Evolutionary conservation across 495 filamentous ascomycete species (phyloP), one percentile per base, ranked within the genome.

Genomic region (Delitschia confertaspora): DNA sequence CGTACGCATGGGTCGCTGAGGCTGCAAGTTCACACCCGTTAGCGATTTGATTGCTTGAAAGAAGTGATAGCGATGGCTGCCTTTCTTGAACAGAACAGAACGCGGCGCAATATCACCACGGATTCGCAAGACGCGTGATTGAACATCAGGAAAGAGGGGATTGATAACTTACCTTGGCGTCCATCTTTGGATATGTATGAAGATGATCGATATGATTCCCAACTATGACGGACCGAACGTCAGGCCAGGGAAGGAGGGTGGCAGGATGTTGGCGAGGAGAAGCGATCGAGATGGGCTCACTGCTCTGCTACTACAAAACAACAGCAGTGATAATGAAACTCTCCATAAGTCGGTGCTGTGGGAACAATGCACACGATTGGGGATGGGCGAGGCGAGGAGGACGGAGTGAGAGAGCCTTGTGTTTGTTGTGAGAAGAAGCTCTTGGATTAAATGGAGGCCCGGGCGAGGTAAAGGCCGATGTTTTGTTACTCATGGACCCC

Each of bases 1-100:
- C 19, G 69, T 66, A 47, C 78, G 77, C 24, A 67, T 45, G 35
- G 73, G 76, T 60, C 88, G 76, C 60, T 83, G 82, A 40, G 88
- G 86, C 85, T 93, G 61, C 37, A 49, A 40, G 34, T n/a, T n/a
- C 22, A 38, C 45, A 1, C 9, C 14, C n/a, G n/a, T n/a, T n/a
- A n/a, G n/a, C n/a, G n/a, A n/a, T n/a, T n/a, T n/a, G n/a, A n/a
- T n/a, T n/a, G n/a, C n/a, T n/a, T n/a, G n/a, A n/a, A n/a, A 27
- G 37, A 9, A 35, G 6, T 20, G 33, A 6, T 47, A 54, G 31
- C 27, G 31, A 13, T 45, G 42, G 44, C 4, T 47, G 18, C n/a
- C n/a, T n/a, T 30, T 8, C 26, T 8, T 8, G 26, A 30, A 30
- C 8, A 13, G 26, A 30, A 13, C 13, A 8, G 26, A 30, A 30